Evolutionary conservation across 352 stramenopile species (phyloP), one percentile per base, ranked within the genome.

Genomic region (Pelagophyceae sp.): DNA sequence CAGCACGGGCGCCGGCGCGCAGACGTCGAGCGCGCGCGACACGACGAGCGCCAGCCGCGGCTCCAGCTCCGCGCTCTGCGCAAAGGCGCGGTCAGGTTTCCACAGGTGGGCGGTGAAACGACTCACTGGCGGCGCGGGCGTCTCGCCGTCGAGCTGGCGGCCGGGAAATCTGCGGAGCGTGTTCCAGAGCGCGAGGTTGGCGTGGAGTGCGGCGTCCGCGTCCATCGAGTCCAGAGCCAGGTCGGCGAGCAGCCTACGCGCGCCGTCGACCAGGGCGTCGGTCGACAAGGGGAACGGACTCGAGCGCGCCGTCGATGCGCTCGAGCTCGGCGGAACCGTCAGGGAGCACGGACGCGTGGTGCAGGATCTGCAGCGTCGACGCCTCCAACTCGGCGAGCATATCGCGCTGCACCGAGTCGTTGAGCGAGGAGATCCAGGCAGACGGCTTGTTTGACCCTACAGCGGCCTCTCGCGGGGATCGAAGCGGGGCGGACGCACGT

Each of bases 181-280:
- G 29, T 3, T 5, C 35, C 29, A 35, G 17, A 74, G 31, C 2
- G 67, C 67, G 35, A 74, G 35, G 67, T 74, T 74, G 15, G 67
- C 67, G 67, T 74, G 67, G 67, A 74, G 67, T 19, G 67, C 67
- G 15, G 15, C 33, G 35, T 74, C 67, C 20, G 67, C 35, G 67
- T 74, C 67, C 67, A 60, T 37, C 45, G 45, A 54, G 45, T 11
- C 45, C 45, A 54, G 45, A 54, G 45, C 45, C 11, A 11, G 45
- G 45, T 54, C 45, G 11, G 23, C 45, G 45, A 54, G 45, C 11
- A 54, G 45, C 11, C 23, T 23, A 23, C 11, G 45, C 11, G 45
- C 45, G 45, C 45, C 45, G 11, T 54, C 45, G 45, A 54, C n/a
- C n/a, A n/a, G n/a, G n/a, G n/a, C n/a, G n/a, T n/a, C n/a, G n/a